phyloP scores from a whole-genome alignment of 164 flowering plant genomes.

The Chimonanthus praecox region DNA sequence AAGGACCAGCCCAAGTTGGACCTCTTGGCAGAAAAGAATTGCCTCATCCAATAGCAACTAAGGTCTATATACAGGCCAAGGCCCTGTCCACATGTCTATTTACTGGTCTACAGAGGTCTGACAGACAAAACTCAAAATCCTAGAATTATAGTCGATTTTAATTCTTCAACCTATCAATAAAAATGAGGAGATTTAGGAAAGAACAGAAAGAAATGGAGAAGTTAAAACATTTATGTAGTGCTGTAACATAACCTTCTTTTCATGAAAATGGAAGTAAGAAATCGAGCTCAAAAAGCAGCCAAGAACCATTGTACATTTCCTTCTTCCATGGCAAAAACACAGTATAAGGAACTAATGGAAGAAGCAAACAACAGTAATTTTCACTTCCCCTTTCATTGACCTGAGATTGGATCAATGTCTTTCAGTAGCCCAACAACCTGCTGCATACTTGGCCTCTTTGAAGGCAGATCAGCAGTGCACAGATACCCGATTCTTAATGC shows the following conservation, averaged over 20 bases:
- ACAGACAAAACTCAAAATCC: no score
- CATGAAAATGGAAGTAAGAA: not conserved
- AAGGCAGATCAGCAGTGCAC: slow-evolving; percentile 83
- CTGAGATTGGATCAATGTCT: slow-evolving; percentile 55
- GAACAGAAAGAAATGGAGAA: no score
- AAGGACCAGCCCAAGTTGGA: no score
- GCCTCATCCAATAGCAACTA: no score
- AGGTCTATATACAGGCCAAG: no score
- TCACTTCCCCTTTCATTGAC: slow-evolving; percentile 12
- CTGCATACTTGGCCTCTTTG: slow-evolving; percentile 85
- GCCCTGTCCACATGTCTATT: no score
- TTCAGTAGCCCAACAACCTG: slow-evolving; percentile 88
- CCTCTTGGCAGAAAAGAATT: no score
- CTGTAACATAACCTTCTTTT: not conserved
- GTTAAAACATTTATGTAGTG: no score
- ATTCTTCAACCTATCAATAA: no score
- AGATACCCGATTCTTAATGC: slow-evolving; percentile 78
- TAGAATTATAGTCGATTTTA: no score
- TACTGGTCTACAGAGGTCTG: no score
- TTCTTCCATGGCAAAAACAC: slow-evolving; percentile 3
- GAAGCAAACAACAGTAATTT: not conserved
- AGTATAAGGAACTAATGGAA: not conserved
- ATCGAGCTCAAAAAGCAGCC: not conserved
- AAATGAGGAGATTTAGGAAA: no score
- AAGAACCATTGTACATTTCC: slow-evolving; percentile 9